phyloP scores from a whole-genome alignment of 2,329 filamentous ascomycete species.

The Epichloe coenophiala region DNA sequence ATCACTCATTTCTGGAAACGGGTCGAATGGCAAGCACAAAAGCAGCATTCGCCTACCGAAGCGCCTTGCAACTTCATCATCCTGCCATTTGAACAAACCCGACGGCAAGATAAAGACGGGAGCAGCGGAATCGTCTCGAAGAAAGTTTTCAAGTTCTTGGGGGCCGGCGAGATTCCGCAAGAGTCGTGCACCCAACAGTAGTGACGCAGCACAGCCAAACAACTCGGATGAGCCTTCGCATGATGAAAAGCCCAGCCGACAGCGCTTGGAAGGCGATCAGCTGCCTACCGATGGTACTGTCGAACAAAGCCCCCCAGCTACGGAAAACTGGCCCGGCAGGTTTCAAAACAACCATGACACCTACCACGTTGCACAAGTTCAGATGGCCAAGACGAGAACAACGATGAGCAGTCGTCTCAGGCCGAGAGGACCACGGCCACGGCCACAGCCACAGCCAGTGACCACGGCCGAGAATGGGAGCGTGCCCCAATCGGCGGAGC shows the following conservation, averaged over 20 bases:
- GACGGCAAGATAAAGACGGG: neutral
- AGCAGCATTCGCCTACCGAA: neutral
- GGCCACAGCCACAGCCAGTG: neutral
- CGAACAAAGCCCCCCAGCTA: neutral
- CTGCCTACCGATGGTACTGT: neutral
- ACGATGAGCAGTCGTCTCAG: neutral
- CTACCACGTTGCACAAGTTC: neutral
- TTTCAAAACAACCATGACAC: neutral
- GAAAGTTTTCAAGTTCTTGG: conserved; percentile 5
- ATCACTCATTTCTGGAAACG: conserved; percentile 2
- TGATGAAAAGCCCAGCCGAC: neutral
- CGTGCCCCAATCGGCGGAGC: neutral
- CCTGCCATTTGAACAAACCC: neutral
- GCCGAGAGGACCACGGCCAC: neutral
- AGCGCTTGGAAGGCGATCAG: neutral
- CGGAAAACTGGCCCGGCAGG: neutral
- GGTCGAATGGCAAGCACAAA: neutral
- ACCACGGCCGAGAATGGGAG: neutral
- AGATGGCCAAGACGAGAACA: neutral
- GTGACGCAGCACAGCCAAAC: neutral
- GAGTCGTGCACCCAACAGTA: neutral
- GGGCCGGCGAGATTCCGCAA: conserved; percentile 3
- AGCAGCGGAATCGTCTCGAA: neutral
- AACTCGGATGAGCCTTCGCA: neutral
- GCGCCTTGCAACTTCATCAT: neutral